Evolutionary conservation across 192 early-diverging fungal species (phyloP), one percentile per base, ranked within the genome.

Genomic region (Coemansia sp.): DNA sequence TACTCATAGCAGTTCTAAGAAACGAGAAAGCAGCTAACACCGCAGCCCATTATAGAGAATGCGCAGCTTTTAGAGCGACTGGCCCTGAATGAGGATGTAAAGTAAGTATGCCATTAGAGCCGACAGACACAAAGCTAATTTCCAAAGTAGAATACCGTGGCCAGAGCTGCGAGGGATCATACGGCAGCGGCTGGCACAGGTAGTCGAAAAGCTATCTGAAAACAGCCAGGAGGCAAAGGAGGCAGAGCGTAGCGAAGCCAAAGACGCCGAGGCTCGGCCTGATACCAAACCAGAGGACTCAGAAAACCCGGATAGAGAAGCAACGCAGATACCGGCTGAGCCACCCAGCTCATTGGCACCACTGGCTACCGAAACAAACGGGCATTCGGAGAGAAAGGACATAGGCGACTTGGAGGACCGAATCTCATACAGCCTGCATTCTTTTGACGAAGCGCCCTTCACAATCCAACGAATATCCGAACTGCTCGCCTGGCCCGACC

Each of bases 381-480:
- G 55, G 11, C 28, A 57, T 13, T 11, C 30, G 15, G n/a, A 1
- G 0, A 10, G 6, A 6, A 37, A 15, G 5, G 55, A 16, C 63
- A 66, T 70, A 14, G 58, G 51, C 39, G 72, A 76, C 18, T 55
- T 76, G 3, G 66, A 76, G 23, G 67, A 65, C 19, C 66, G 72
- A 1, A 65, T 76, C 31, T 50, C 49, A 12, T 69, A 76, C 55
- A 61, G 59, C 19, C 46, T 76, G 51, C 72, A 61, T 28, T 62
- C 72, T 12, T 76, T 76, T 38, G 72, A 69, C 37, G 72, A 76
- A 6, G 67, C 76, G 12, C 76, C 76, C 6, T 79, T 79, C 41
- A 79, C 76, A 0, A 72, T 79, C 15, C 76, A 79, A 49, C 64
- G 76, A 14, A 68, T 79, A 3, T 61, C 62, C 36, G 76, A 79